Evolutionary conservation across 192 early-diverging fungal genomes (phyloP).

Genomic region (Phycomyces blakesleeanus): DNA sequence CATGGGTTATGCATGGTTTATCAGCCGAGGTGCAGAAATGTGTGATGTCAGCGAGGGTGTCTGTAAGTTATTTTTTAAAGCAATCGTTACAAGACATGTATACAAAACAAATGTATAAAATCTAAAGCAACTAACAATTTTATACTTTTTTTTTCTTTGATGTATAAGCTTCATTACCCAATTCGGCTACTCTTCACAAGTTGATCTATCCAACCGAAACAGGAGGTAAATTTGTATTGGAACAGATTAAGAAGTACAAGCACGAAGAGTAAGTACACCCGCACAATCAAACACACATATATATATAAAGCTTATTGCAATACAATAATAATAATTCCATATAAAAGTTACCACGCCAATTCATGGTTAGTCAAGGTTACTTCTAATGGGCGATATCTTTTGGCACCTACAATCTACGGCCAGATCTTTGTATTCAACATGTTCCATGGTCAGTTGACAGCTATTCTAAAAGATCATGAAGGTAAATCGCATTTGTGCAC

Average conservation of each 20-base stretch:
- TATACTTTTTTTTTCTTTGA: too few species aligned
- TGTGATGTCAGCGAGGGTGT: conserved; percentile 77
- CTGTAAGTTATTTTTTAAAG: conserved; percentile 45
- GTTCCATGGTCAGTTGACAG: conserved; percentile 69
- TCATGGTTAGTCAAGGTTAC: conserved; percentile 92
- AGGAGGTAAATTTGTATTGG: conserved; percentile 70
- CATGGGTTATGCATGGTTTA: conserved; percentile 64
- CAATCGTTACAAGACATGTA: too few species aligned
- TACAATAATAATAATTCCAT: too few species aligned
- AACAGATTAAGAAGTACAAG: conserved; percentile 70
- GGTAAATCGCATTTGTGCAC: conserved; percentile 29
- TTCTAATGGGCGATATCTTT: conserved; percentile 81
- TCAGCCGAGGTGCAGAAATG: conserved; percentile 87
- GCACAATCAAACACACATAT: too few species aligned
- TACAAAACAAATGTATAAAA: too few species aligned
- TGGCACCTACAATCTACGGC: conserved; percentile 86
- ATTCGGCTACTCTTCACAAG: conserved; percentile 82
- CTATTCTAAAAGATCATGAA: conserved; percentile 83
- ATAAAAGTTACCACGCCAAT: conserved; percentile 72
- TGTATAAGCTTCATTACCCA: conserved; percentile 65
- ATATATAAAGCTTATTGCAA: too few species aligned
- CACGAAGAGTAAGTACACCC: conserved; percentile 71
- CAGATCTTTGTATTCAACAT: conserved; percentile 84
- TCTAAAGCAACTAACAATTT: too few species aligned
- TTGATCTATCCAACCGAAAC: conserved; percentile 75